phyloP scores from a whole-genome alignment of 1,284 basidiomycete genomes.

The Leccinum insigne region DNA sequence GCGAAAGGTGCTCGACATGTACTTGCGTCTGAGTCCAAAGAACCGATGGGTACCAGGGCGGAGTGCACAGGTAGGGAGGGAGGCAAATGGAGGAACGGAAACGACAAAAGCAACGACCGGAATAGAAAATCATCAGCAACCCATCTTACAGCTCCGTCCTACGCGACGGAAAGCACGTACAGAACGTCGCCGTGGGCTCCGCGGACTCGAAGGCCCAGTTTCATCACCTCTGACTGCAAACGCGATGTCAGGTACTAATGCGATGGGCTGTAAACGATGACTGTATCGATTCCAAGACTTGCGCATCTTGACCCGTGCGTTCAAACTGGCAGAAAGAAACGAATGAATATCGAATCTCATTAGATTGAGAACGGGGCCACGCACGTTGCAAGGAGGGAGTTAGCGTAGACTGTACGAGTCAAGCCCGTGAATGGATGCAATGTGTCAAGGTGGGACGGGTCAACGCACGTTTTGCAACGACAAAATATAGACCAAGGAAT shows the following conservation, averaged over 20 bases:
- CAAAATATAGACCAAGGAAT: conserved; percentile 47
- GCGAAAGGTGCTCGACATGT: neutral
- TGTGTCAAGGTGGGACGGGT: neutral
- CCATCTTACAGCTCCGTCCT: neutral
- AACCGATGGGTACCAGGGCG: neutral
- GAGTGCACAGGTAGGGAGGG: neutral
- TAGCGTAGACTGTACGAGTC: conserved; percentile 23
- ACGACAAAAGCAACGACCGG: neutral
- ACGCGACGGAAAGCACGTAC: conserved; percentile 6
- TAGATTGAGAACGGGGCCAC: conserved; percentile 1
- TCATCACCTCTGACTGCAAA: neutral
- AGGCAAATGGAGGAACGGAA: neutral
- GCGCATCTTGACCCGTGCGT: conserved; percentile 16
- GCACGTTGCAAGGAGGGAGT: conserved; percentile 29
- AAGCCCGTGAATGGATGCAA: neutral
- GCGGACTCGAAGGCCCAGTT: neutral
- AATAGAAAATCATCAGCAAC: neutral
- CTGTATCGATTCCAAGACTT: neutral
- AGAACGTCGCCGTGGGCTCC: neutral
- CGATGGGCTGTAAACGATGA: conserved; percentile 5
- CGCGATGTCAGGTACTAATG: neutral
- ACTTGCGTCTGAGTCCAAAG: neutral
- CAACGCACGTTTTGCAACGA: conserved; percentile 45
- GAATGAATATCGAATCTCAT: neutral
- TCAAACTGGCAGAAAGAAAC: conserved; percentile 15